phyloP scores from a whole-genome alignment of 176 grass and related monocot species.

The Urochloa ruziziensis region DNA sequence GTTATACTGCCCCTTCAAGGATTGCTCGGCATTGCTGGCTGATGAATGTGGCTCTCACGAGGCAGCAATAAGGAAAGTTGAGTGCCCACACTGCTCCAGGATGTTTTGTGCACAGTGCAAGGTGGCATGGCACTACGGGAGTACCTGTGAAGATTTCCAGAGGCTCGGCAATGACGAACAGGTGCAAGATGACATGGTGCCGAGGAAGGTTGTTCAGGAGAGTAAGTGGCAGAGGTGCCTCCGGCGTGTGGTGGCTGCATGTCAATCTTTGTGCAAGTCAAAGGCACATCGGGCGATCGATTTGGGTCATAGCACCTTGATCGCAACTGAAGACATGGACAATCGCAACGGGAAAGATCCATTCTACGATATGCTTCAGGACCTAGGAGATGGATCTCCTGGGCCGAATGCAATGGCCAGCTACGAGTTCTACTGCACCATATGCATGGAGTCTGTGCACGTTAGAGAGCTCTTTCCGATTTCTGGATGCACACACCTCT shows the following conservation, averaged over 20 bases:
- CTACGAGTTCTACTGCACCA: constrained; percentile 41
- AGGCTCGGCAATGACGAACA: not conserved
- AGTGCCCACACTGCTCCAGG: constrained; percentile 63
- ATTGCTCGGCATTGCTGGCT: constrained; percentile 52
- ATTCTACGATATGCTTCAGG: not conserved
- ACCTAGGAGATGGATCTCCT: constrained; percentile 15
- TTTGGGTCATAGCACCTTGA: not conserved
- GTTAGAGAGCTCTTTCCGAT: constrained; percentile 34
- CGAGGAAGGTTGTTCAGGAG: not conserved
- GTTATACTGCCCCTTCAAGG: constrained; percentile 72
- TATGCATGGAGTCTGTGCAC: constrained; percentile 53
- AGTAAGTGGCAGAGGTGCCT: not conserved
- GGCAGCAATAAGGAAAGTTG: not conserved
- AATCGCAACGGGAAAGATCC: not conserved
- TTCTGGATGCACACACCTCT: constrained; percentile 47
- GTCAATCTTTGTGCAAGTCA: not conserved
- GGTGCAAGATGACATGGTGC: not conserved
- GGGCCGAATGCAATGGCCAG: not conserved
- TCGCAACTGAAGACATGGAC: not conserved
- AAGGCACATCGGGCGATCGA: not conserved
- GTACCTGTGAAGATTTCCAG: constrained; percentile 21
- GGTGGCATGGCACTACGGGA: constrained; percentile 65
- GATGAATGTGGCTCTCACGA: constrained; percentile 5
- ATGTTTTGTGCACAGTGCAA: constrained; percentile 64
- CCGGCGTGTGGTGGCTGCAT: not conserved